Evolutionary conservation across 2,329 filamentous ascomycete species (phyloP).

Genomic region (Neofusicoccum sp.): DNA sequence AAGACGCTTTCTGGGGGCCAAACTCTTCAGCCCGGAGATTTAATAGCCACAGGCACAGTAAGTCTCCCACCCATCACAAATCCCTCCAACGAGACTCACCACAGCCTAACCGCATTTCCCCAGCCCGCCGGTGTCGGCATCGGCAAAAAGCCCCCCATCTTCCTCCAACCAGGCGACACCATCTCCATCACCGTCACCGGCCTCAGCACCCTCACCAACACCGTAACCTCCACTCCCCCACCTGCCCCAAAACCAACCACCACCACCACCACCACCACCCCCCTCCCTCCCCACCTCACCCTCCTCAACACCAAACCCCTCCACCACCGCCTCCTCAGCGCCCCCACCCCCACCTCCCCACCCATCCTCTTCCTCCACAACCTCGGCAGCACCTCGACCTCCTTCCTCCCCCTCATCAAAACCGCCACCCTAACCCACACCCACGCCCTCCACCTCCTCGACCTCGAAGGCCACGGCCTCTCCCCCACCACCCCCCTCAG

Average conservation of each 20-base stretch:
- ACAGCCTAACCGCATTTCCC: constrained; percentile 29
- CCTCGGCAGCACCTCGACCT: too few species aligned
- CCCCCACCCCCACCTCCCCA: constrained; percentile 32
- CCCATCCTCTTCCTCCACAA: neutral
- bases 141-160: constrained; percentile 35
- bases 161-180: constrained; percentile 46
- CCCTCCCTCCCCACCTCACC: neutral
- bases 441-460: constrained; percentile 47
- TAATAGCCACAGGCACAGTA: constrained; percentile 51
- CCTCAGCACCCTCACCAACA: neutral
- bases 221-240: neutral
- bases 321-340: constrained; percentile 43
- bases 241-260: neutral
- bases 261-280: neutral
- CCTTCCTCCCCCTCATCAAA: too few species aligned
- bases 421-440: constrained; percentile 27
- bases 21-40: constrained; percentile 47
- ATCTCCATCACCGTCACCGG: constrained; percentile 35
- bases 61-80: neutral
- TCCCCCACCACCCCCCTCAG: constrained; percentile 50
- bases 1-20: constrained; percentile 49
- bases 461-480: constrained; percentile 60
- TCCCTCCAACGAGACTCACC: constrained; percentile 26
- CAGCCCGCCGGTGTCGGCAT: constrained; percentile 49
- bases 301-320: neutral